Conservation (phyloP, 106 monocot species). For the Hemerocallis citrina region DNA sequence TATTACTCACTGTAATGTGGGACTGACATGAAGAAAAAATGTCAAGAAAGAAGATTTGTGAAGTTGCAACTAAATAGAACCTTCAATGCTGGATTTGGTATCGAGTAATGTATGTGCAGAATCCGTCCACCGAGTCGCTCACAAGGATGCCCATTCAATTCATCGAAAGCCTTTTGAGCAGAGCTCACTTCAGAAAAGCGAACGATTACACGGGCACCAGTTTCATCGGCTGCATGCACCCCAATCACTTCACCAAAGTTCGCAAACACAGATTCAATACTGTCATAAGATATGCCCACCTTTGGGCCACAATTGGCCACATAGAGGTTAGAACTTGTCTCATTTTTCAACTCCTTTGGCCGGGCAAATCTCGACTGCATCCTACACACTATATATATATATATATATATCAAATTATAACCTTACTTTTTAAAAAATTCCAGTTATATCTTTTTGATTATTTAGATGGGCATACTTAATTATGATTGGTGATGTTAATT, state of each 20-base stretch:
- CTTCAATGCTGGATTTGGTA: constrained; percentile 28
- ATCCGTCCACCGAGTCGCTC: constrained; percentile 43
- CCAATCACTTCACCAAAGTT: constrained; percentile 55
- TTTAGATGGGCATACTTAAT: no score
- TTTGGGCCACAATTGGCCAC: constrained; percentile 94
- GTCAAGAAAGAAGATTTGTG: neutral
- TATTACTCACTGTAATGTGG: no score
- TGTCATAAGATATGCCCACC: constrained; percentile 50
- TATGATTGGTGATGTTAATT: no score
- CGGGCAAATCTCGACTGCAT: constrained; percentile 21
- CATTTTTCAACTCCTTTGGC: constrained; percentile 10
- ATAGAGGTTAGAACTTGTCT: constrained; percentile 50
- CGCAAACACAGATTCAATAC: constrained; percentile 47
- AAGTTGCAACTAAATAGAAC: constrained; percentile 8
- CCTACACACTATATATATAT: constrained; percentile 5
- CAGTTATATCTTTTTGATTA: no score
- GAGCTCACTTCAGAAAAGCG: constrained; percentile 47
- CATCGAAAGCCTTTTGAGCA: constrained; percentile 48
- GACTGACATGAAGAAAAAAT: no score
- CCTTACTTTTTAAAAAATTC: no score
- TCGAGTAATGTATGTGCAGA: constrained; percentile 74
- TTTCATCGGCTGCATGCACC: constrained; percentile 67
- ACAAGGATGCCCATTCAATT: constrained; percentile 49
- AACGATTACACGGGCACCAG: constrained; percentile 66
- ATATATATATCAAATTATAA: no score